These are phyloP conservation scores for Candolleomyces aberdarensis DNA, from an alignment of 768 basidiomycete genomes.

Conservation along the genomic window DNA sequence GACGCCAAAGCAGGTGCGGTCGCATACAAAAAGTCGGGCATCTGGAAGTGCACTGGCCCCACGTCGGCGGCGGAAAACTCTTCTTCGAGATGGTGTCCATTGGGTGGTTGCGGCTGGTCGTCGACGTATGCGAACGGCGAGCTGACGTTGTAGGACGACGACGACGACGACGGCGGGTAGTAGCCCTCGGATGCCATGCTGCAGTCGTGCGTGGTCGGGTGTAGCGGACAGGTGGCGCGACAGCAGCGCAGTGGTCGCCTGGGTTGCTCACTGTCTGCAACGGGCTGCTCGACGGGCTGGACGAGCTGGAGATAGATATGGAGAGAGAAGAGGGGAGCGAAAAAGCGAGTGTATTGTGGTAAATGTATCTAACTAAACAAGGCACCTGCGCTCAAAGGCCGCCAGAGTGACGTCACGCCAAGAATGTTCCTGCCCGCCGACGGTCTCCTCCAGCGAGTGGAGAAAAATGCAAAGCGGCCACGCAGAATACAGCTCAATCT, in stretches of 20 bases:
- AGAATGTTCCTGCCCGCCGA: neutral
- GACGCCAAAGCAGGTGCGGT: conserved; percentile 60
- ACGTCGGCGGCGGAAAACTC: conserved; percentile 10
- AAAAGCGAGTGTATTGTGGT: neutral
- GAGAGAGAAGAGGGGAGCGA: neutral
- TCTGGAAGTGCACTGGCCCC: conserved; percentile 34
- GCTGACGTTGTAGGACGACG: too few relatives aligned
- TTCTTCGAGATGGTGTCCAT: neutral
- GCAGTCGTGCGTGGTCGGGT: neutral
- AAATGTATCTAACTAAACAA: neutral
- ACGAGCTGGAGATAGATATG: neutral
- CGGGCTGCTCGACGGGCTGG: neutral
- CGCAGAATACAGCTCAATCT: conserved; percentile 38
- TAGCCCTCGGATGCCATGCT: neutral
- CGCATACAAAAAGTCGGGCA: conserved; percentile 62
- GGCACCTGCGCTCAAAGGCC: neutral
- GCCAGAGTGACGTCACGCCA: neutral
- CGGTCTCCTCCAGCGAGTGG: neutral
- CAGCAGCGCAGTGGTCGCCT: too few relatives aligned
- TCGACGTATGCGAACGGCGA: neutral
- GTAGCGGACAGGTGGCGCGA: neutral
- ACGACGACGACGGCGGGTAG: neutral
- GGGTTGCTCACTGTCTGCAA: neutral
- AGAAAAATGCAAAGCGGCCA: too few relatives aligned
- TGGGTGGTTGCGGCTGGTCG: neutral